A percentile compares a stretch with the other conserved stretches of the same genome.
phyloP scores from a whole-genome alignment of 2,329 filamentous ascomycete species.

The Amauroascus niger region DNA sequence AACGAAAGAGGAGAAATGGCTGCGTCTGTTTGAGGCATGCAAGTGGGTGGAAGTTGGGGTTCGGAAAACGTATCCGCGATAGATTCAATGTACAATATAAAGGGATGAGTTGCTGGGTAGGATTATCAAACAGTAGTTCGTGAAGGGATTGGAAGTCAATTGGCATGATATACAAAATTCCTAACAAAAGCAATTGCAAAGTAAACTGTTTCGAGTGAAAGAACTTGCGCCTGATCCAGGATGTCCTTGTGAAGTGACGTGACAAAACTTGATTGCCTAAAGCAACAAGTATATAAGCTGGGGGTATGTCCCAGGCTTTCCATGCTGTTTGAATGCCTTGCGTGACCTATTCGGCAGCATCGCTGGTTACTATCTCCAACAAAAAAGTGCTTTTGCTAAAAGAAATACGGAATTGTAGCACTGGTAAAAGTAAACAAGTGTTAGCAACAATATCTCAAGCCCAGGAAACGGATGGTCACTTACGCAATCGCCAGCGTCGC shows the following conservation, averaged over 20 bases:
- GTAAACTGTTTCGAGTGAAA: conserved; percentile 15
- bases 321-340: not conserved
- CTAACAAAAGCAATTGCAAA: conserved; percentile 1
- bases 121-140: conserved; percentile 1
- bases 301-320: not conserved
- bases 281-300: not conserved
- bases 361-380: not conserved
- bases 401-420: conserved; percentile 41
- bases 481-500: conserved; percentile 86
- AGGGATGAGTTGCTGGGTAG: not conserved
- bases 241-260: not conserved
- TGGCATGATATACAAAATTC: conserved; percentile 3
- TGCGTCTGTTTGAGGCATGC: not conserved
- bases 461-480: conserved; percentile 35
- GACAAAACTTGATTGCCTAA: not conserved
- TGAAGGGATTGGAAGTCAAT: not conserved
- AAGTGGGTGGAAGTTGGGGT: not conserved
- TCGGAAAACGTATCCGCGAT: not conserved
- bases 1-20: not conserved
- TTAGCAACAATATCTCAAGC: not conserved
- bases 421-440: conserved; percentile 20
- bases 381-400: conserved; percentile 23
- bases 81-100: conserved; percentile 1
- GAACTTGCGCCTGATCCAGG: conserved; percentile 18
- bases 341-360: no score